A percentile compares a stretch with the other conserved stretches of the same genome.
These are phyloP conservation scores for Psilocybe subaeruginosa DNA, from an alignment of 768 basidiomycete genomes.

Conservation along the genomic window DNA sequence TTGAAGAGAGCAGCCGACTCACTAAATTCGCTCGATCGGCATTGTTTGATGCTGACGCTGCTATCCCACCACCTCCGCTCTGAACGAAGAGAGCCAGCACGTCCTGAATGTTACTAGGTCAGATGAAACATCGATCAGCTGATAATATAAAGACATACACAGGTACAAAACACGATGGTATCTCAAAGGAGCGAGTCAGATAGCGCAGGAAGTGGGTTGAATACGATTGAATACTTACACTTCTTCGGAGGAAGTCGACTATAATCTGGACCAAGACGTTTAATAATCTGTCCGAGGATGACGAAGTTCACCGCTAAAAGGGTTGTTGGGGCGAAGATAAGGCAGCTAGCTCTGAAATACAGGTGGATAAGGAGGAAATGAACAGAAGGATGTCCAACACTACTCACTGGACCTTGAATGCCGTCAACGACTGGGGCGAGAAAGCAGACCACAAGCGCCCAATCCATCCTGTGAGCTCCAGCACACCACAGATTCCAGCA, in stretches of 20 bases:
- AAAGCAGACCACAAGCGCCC: slow-evolving; percentile 50
- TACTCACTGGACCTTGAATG: slow-evolving; percentile 38
- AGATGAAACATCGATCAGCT: slow-evolving; percentile 7
- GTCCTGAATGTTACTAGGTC: slow-evolving; percentile 34
- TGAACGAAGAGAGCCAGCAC: slow-evolving; percentile 59
- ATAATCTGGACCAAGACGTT: slow-evolving; percentile 46
- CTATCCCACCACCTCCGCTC: slow-evolving; percentile 62
- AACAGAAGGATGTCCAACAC: slow-evolving; percentile 3
- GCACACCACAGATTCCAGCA: slow-evolving; percentile 40
- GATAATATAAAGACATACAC: neutral
- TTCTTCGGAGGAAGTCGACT: slow-evolving; percentile 45
- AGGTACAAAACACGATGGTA: neutral
- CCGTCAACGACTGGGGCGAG: slow-evolving; percentile 16
- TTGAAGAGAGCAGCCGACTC: neutral
- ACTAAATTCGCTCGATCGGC: neutral
- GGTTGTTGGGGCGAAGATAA: slow-evolving; percentile 57
- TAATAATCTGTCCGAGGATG: slow-evolving; percentile 49
- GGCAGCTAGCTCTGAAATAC: slow-evolving; percentile 33
- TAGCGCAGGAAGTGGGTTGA: neutral
- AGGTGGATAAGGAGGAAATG: neutral
- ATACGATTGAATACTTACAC: slow-evolving; percentile 27
- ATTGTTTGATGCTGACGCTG: slow-evolving; percentile 31
- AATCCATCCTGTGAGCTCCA: slow-evolving; percentile 55
- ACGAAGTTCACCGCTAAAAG: slow-evolving; percentile 61
- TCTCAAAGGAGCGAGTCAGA: neutral